phyloP scores from a whole-genome alignment of 805 yeast species.

The Pachysolen tannophilus region DNA sequence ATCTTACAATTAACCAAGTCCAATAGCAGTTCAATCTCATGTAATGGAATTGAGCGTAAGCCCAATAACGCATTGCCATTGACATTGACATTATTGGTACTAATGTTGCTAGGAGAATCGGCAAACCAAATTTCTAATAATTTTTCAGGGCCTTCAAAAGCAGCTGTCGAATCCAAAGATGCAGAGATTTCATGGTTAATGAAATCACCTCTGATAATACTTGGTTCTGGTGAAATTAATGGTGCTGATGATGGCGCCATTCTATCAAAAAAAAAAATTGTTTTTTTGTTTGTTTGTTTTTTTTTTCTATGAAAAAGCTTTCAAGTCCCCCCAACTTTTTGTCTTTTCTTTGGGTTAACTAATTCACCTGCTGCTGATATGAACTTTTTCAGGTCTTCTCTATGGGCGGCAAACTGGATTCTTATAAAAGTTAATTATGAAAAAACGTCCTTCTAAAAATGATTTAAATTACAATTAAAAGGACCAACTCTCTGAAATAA shows the following conservation, averaged over 20 bases:
- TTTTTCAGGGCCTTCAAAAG: constrained; percentile 97
- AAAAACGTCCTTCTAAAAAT: neutral
- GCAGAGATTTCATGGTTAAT: constrained; percentile 77
- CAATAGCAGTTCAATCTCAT: constrained; percentile 63
- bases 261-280: neutral
- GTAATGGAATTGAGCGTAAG: constrained; percentile 56
- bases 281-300: neutral
- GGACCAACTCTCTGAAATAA: too few relatives aligned
- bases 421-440: too few relatives aligned
- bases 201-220: constrained; percentile 16
- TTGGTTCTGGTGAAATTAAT: constrained; percentile 9
- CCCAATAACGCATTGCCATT: too few relatives aligned
- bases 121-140: constrained; percentile 86
- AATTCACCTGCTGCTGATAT: too few relatives aligned
- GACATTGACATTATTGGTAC: constrained; percentile 24
- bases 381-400: too few relatives aligned
- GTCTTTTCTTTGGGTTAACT: too few relatives aligned
- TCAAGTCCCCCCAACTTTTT: too few relatives aligned
- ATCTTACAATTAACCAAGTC: constrained; percentile 85
- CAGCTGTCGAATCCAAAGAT: constrained; percentile 77
- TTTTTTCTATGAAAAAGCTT: neutral
- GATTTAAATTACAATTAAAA: constrained; percentile 1
- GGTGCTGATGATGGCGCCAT: constrained; percentile 10
- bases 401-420: too few relatives aligned
- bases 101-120: constrained; percentile 34